These are phyloP conservation scores for Cucurbita ficifolia DNA, from an alignment of 306 rosid species.

Conservation along the genomic window DNA sequence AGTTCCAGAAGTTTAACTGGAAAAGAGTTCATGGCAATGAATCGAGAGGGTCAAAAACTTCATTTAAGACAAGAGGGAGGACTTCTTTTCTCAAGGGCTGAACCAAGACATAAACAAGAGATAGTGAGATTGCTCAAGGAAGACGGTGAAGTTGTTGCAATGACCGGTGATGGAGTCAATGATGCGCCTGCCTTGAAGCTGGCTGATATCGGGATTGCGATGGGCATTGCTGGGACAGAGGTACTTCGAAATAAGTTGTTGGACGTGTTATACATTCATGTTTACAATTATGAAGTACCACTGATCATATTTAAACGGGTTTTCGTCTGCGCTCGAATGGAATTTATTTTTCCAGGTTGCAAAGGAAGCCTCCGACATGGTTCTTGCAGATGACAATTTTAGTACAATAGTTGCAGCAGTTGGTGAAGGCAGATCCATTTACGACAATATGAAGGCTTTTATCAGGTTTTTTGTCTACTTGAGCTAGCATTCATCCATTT, in stretches of 20 bases:
- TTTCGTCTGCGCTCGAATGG: background rate
- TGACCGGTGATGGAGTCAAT: conserved; percentile 47
- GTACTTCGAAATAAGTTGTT: conserved; percentile 17
- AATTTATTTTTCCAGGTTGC: conserved; percentile 48
- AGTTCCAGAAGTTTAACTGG: conserved; percentile 65
- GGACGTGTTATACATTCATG: background rate
- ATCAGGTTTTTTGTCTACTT: conserved; percentile 39
- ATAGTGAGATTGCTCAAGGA: conserved; percentile 76
- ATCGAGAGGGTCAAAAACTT: conserved; percentile 31
- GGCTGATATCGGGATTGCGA: conserved; percentile 94
- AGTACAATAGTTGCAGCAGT: conserved; percentile 93
- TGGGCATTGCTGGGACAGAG: conserved; percentile 98
- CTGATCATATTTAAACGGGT: background rate
- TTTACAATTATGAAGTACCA: no score
- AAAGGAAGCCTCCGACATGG: conserved; percentile 97
- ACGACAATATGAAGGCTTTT: conserved; percentile 90
- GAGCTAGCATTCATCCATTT: background rate
- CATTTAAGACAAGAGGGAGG: conserved; percentile 56
- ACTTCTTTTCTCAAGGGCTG: conserved; percentile 94
- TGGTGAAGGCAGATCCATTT: conserved; percentile 92
- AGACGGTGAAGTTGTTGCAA: conserved; percentile 31
- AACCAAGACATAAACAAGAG: conserved; percentile 90
- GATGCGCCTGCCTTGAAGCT: conserved; percentile 97
- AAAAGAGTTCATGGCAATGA: conserved; percentile 58
- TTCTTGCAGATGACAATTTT: conserved; percentile 85